Evolutionary conservation across 2,329 filamentous ascomycete species (phyloP).

Genomic region (Fusarium circinatum): DNA sequence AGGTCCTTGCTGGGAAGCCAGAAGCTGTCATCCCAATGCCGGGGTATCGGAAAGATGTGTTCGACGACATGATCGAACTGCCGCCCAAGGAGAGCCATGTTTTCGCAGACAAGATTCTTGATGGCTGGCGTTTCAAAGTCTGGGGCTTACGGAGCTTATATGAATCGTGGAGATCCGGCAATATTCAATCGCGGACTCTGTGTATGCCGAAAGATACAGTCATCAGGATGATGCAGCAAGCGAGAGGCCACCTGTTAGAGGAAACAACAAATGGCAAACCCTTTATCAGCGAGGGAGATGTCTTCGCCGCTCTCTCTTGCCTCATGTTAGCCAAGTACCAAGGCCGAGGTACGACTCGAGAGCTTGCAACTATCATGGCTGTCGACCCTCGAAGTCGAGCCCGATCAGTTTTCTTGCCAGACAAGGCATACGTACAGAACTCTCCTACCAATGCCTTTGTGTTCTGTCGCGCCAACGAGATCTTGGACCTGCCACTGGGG

Average conservation of each 20-base stretch:
- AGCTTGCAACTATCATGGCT: conserved; percentile 11
- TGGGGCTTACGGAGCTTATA: conserved; percentile 9
- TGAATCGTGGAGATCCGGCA: conserved; percentile 11
- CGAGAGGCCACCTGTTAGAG: not conserved
- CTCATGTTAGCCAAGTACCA: conserved; percentile 8
- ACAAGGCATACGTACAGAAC: conserved; percentile 19
- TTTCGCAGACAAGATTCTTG: conserved; percentile 7
- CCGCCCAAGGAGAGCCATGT: not conserved
- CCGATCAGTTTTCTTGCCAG: conserved; percentile 1
- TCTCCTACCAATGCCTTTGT: conserved; percentile 13
- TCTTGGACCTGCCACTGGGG: conserved; percentile 7
- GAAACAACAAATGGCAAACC: fast-evolving
- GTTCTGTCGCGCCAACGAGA: not conserved
- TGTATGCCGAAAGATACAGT: conserved; percentile 1
- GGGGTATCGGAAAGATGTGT: conserved; percentile 8
- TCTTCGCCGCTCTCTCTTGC: conserved; percentile 10
- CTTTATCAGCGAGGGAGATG: conserved; percentile 13
- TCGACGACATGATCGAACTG: not conserved
- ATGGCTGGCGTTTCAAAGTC: conserved; percentile 8
- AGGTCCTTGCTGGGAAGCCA: not conserved
- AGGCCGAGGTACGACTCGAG: not conserved
- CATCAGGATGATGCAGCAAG: not conserved
- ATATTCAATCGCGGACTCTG: conserved; percentile 6
- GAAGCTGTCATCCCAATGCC: not conserved
- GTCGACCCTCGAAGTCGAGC: conserved; percentile 21